Evolutionary conservation across 371 early-diverging fungal genomes (phyloP).

Genomic region (Apophysomyces elegans): DNA sequence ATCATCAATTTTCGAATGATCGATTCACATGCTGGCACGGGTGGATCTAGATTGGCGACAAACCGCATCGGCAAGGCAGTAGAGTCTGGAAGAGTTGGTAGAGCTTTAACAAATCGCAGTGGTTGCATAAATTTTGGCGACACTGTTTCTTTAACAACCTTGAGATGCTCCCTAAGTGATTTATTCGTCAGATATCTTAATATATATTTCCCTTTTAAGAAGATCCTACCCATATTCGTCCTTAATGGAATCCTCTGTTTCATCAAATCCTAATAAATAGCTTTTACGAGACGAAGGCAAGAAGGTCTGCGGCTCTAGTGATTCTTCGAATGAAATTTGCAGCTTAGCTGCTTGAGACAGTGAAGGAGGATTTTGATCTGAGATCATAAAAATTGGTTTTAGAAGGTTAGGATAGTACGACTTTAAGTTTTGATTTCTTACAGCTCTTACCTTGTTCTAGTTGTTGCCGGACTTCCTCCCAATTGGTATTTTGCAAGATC

Average conservation of each 20-base stretch:
- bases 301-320: constrained; percentile 27
- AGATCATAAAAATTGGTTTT: background rate
- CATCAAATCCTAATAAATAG: constrained; percentile 37
- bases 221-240: constrained; percentile 25
- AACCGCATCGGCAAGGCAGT: constrained; percentile 40
- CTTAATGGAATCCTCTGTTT: constrained; percentile 33
- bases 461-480: constrained; percentile 38
- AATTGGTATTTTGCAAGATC: constrained; percentile 35
- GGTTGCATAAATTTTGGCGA: constrained; percentile 35
- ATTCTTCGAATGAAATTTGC: constrained; percentile 44
- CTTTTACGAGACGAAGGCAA: constrained; percentile 30
- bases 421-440: background rate
- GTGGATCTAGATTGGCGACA: constrained; percentile 46
- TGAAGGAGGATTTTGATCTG: constrained; percentile 20
- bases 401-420: background rate
- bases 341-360: constrained; percentile 27
- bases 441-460: constrained; percentile 42
- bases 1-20: constrained; percentile 38
- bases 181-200: background rate
- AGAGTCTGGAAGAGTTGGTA: constrained; percentile 26
- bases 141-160: constrained; percentile 32
- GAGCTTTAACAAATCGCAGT: constrained; percentile 37
- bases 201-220: background rate
- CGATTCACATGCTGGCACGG: constrained; percentile 38
- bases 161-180: constrained; percentile 28